These are phyloP conservation scores for Curvularia verruculosa DNA, from an alignment of 2,329 filamentous ascomycete species.

Conservation along the genomic window DNA sequence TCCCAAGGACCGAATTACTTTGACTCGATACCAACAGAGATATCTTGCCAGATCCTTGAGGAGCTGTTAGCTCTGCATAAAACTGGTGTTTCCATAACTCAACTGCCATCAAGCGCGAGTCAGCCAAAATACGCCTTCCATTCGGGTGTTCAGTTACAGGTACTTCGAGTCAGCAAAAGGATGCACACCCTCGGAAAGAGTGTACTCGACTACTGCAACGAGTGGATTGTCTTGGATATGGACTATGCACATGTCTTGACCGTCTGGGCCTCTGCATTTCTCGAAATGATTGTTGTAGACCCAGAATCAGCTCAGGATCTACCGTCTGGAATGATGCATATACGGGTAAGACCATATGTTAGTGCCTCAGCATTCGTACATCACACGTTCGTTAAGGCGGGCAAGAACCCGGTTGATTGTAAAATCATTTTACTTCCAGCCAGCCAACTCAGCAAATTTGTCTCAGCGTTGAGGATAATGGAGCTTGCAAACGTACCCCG, in stretches of 20 bases:
- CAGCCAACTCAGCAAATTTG: neutral
- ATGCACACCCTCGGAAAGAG: neutral
- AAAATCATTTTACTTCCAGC: neutral
- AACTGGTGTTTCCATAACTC: neutral
- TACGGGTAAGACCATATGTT: neutral
- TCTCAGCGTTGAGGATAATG: neutral
- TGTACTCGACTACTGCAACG: neutral
- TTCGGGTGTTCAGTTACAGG: neutral
- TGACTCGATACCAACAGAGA: neutral
- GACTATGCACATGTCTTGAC: neutral
- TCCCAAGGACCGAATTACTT: neutral
- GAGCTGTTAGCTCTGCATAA: neutral
- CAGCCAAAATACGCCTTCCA: neutral
- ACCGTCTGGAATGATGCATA: neutral
- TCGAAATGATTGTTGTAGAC: neutral
- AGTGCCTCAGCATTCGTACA: neutral
- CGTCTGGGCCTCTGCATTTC: neutral
- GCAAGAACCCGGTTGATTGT: no score
- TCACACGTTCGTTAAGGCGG: no score
- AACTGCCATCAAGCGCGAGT: neutral
- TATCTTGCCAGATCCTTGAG: neutral
- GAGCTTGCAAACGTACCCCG: neutral
- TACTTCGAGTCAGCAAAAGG: neutral
- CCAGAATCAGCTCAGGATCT: neutral
- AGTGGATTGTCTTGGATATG: neutral